Evolutionary conservation across 2,329 filamentous ascomycete genomes (phyloP).

Genomic region (Coleophoma cylindrospora): DNA sequence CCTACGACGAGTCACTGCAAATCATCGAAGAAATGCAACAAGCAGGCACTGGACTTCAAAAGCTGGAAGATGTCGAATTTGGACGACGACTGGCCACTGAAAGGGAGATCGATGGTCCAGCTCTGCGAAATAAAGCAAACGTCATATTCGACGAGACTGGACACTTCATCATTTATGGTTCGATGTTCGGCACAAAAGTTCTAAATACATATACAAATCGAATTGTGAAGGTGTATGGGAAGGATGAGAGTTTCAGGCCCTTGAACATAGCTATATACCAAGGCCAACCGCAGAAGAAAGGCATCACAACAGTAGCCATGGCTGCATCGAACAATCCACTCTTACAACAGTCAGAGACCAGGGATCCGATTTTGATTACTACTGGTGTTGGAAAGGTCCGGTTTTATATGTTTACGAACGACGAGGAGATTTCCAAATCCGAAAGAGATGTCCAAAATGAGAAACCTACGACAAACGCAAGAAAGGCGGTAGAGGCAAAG

Average conservation of each 20-base stretch:
- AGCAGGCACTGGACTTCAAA: conserved; percentile 75
- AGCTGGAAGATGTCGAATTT: conserved; percentile 87
- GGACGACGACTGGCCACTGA: conserved; percentile 83
- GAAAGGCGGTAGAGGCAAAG: conserved; percentile 52
- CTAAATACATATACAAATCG: conserved; percentile 94
- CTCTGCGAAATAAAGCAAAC: conserved; percentile 67
- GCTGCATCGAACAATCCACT: conserved; percentile 91
- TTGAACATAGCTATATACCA: conserved; percentile 87
- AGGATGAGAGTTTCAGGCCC: conserved; percentile 81
- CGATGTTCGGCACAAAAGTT: conserved; percentile 87
- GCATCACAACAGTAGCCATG: conserved; percentile 92
- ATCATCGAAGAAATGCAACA: conserved; percentile 94
- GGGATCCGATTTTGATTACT: conserved; percentile 82
- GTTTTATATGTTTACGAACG: conserved; percentile 98
- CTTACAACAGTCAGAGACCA: conserved; percentile 82
- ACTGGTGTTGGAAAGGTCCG: conserved; percentile 84
- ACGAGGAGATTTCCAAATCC: conserved; percentile 75
- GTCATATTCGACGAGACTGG: conserved; percentile 95
- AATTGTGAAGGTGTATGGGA: conserved; percentile 83
- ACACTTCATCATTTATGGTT: conserved; percentile 92
- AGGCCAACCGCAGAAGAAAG: conserved; percentile 91
- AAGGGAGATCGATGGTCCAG: conserved; percentile 71
- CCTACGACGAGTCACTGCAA: conserved; percentile 89
- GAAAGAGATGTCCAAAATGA: conserved; percentile 93
- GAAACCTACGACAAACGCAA: conserved; percentile 63